Conservation (phyloP, 495 filamentous ascomycete genomes). For the Penicillium psychrofluorescens region DNA sequence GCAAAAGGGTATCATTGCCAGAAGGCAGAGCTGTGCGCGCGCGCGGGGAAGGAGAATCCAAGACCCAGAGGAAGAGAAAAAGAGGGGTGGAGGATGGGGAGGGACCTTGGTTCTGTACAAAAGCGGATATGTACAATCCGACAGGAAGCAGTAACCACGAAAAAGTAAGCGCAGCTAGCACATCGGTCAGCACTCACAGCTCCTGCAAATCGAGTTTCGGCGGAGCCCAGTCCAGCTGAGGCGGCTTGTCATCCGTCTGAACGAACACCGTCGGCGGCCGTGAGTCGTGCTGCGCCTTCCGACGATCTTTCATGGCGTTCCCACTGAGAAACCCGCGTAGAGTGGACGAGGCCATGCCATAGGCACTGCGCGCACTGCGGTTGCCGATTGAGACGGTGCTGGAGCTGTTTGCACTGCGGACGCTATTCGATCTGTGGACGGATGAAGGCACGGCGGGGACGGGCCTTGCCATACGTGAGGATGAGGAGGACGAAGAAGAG, state of each 20-base stretch:
- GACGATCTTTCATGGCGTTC: conserved; percentile 24
- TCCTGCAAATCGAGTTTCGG: conserved; percentile 33
- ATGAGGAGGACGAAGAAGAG: conserved; percentile 9
- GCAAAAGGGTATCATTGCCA: too few species aligned
- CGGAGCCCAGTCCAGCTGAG: conserved; percentile 36
- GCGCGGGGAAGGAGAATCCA: too few species aligned
- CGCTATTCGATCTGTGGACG: conserved; percentile 27
- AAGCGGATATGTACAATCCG: conserved; percentile 5
- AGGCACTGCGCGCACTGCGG: conserved; percentile 33
- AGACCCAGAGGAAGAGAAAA: too few species aligned
- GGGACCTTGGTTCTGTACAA: too few species aligned
- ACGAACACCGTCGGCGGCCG: conserved; percentile 25
- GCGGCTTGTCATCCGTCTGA: conserved; percentile 23
- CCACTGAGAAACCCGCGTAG: conserved; percentile 31
- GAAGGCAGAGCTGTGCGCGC: too few species aligned
- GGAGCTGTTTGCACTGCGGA: conserved; percentile 36
- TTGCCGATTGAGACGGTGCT: conserved; percentile 34
- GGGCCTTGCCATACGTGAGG: conserved; percentile 26
- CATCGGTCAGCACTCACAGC: not conserved
- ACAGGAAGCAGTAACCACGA: too few species aligned
- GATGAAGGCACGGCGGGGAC: conserved; percentile 27
- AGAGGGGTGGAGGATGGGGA: too few species aligned
- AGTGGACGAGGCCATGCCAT: conserved; percentile 34
- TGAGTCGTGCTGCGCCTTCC: conserved; percentile 20
- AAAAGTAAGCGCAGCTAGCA: too few species aligned